Percentiles rank a stretch among this genome's conserved stretches.
phyloP scores from a whole-genome alignment of 2,329 filamentous ascomycete species.

The Hypoxylon sp. region DNA sequence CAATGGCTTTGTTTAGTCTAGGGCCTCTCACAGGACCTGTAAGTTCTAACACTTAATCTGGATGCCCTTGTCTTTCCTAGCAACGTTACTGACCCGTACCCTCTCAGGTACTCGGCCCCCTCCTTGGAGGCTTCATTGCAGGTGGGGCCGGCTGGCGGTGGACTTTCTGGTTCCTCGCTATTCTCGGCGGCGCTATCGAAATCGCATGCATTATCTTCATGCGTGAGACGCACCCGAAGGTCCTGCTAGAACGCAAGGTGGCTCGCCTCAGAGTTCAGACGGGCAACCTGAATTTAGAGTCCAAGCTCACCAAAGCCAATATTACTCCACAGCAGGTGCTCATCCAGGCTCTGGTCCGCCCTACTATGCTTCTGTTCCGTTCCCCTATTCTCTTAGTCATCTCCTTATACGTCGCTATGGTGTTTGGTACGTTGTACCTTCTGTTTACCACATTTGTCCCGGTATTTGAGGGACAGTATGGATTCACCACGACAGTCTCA shows the following conservation, averaged over 20 bases:
- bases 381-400: slow-evolving; percentile 54
- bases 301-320: slow-evolving; percentile 56
- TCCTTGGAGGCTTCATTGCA: slow-evolving; percentile 54
- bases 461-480: slow-evolving; percentile 56
- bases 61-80: neutral
- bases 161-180: slow-evolving; percentile 56
- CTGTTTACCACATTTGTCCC: slow-evolving; percentile 58
- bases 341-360: slow-evolving; percentile 44
- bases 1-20: slow-evolving; percentile 58
- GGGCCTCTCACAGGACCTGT: slow-evolving; percentile 55
- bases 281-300: slow-evolving; percentile 61
- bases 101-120: slow-evolving; percentile 48
- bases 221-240: slow-evolving; percentile 56
- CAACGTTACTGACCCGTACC: neutral
- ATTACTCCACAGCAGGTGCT: slow-evolving; percentile 42
- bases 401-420: slow-evolving; percentile 49
- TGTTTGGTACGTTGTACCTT: slow-evolving; percentile 57
- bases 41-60: neutral
- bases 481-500: slow-evolving; percentile 53
- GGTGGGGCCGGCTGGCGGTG: slow-evolving; percentile 55
- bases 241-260: slow-evolving; percentile 55
- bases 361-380: slow-evolving; percentile 55
- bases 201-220: slow-evolving; percentile 53
- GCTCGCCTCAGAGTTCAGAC: slow-evolving; percentile 59
- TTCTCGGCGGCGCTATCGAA: slow-evolving; percentile 49